Base-by-base conservation (phyloP, 371 early-diverging fungal species). In the Mucor plumbeus region DNA sequence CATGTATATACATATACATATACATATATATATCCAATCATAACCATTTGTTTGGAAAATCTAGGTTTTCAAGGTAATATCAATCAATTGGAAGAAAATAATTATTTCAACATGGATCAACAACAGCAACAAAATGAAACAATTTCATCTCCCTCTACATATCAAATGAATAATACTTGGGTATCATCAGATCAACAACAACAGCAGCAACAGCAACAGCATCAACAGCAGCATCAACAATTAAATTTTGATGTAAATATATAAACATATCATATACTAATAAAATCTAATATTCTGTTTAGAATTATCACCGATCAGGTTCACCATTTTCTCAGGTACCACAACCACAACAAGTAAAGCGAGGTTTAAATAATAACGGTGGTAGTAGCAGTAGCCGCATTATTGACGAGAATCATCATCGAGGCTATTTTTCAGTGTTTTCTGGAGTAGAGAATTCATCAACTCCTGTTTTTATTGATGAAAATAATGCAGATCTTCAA, bases 131-230 rank as follows among this genome's bases (percentile, higher is more conserved):
- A 63, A 56, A 43, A n/a, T 7, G 43, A 43, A n/a, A n/a, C n/a
- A 13, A 6, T 43, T 14, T 43, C 43, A 2, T 43, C 43, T 2
- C 21, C 34, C 34, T 44, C 56, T 5, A 14, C 53, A 55, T 55
- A 64, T 47, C 64, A 59, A 54, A 69, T 43, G 43, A 43, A 7
- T n/a, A 13, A 39, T 59, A 56, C 53, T 50, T 69, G 69, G 69
- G 56, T 43, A 54, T 64, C 54, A 19, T 60, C 69, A 11, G 64
- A 34, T 48, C 39, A 53, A 36, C 39, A 58, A n/a, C 56, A 54
- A 59, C 14, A 59, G 14, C 55, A 43, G 54, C 14, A 59, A 21
- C 55, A 43, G 7, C 17, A 34, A 7, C 48, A 62, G 5, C 55
- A 43, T 5, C 17, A 34, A 7, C 48, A 62, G 5, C 53, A 53